Base-by-base conservation (phyloP, 192 early-diverging fungal species). In the Coemansia umbellata region DNA sequence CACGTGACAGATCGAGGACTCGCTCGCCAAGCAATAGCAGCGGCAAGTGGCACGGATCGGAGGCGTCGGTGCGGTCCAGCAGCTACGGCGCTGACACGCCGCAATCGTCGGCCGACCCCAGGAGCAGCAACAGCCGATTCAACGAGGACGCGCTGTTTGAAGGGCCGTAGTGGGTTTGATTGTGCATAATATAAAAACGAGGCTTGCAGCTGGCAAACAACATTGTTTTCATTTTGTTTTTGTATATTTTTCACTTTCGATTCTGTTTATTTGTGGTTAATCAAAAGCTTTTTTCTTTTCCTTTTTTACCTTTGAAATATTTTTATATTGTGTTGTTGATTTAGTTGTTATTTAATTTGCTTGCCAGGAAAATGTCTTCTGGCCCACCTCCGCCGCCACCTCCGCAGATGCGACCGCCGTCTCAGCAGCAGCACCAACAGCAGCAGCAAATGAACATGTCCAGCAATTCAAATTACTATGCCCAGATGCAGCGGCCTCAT, bases 101-200 rank as follows among this genome's bases (percentile, higher is more conserved):
- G n/a, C n/a, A n/a, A n/a, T n/a, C n/a, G n/a, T 44, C 42, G 8
- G 13, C 11, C 24, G 42, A 44, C 24, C 42, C 23, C 42, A 23
- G 8, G 2, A n/a, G n/a, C n/a, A 6, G 13, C 19, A 18, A 27
- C 11, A 19, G 42, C n/a, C 23, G 19, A 13, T 55, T 55, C 31
- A 63, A 41, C 37, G 60, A 55, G 21, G 60, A 63, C 32, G 23
- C 44, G 4, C 33, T 63, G 27, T 63, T 63, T 37, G 23, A 33
- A 11, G 60, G 44, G 11, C 60, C 60, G 2, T 55, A 42, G 47
- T 21, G 17, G 47, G 23, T 15, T 0, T 54, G 0, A 7, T 5
- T 54, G 21, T 42, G n/a, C n/a, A n/a, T n/a, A n/a, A n/a, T n/a
- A n/a, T n/a, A n/a, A n/a, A n/a, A n/a, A n/a, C n/a, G n/a, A n/a